phyloP scores from a whole-genome alignment of 345 rosid species.

The Brassica carinata region DNA sequence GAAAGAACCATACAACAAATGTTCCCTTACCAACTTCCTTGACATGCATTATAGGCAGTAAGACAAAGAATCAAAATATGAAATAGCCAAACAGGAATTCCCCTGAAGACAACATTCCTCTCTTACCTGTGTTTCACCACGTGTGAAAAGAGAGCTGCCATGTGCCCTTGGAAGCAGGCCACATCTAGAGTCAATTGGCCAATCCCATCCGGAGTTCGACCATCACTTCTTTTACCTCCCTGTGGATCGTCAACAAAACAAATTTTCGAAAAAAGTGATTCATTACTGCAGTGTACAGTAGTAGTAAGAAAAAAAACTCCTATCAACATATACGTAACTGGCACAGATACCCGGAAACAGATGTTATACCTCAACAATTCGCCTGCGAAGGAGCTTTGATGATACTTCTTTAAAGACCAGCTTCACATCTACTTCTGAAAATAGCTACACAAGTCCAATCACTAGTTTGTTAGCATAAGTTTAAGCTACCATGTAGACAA shows the following conservation, averaged over 20 bases:
- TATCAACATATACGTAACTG: not conserved
- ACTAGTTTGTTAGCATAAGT: slow-evolving; percentile 28
- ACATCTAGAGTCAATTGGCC: slow-evolving; percentile 86
- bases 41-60: slow-evolving; percentile 6
- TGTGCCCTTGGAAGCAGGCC: slow-evolving; percentile 97
- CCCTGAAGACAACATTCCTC: not conserved
- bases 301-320: not conserved
- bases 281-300: slow-evolving; percentile 1
- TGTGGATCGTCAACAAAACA: slow-evolving; percentile 25
- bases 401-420: slow-evolving; percentile 94
- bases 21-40: slow-evolving; percentile 2
- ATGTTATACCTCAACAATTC: slow-evolving; percentile 81
- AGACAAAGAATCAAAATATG: not conserved
- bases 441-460: slow-evolving; percentile 51
- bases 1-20: slow-evolving; percentile 33
- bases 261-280: not conserved
- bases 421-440: slow-evolving; percentile 95
- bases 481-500: slow-evolving; percentile 29
- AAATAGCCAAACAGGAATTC: slow-evolving; percentile 16
- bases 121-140: slow-evolving; percentile 97
- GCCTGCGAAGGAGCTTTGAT: slow-evolving; percentile 79
- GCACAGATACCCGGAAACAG: too few species aligned
- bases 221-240: slow-evolving; percentile 99
- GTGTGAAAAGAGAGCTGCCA: slow-evolving; percentile 98
- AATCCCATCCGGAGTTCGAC: slow-evolving; percentile 71